These are phyloP conservation scores for Colletotrichum sp. DNA, from an alignment of 2,329 filamentous ascomycete genomes.

Conservation along the genomic window DNA sequence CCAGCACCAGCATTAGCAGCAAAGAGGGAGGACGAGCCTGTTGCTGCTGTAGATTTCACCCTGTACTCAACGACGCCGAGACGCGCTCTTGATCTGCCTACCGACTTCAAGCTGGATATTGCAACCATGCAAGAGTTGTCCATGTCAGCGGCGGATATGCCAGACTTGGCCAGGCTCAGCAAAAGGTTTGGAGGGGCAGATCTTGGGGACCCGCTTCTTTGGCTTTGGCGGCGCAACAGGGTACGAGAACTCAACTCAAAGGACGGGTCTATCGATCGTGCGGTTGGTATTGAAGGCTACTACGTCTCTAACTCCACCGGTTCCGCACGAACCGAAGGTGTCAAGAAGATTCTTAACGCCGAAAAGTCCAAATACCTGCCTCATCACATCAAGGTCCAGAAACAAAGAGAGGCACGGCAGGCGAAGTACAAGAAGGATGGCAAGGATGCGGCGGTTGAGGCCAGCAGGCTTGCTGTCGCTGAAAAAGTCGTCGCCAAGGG, in stretches of 20 bases:
- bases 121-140: conserved; percentile 47
- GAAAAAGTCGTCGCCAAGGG: conserved; percentile 86
- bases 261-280: conserved; percentile 27
- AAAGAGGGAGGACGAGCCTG: conserved; percentile 38
- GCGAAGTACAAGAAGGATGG: conserved; percentile 70
- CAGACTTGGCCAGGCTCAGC: conserved; percentile 53
- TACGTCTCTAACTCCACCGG: conserved; percentile 89
- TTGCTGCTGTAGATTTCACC: conserved; percentile 42
- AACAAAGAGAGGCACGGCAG: conserved; percentile 89
- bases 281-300: conserved; percentile 62
- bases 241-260: conserved; percentile 59
- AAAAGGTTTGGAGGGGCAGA: conserved; percentile 50
- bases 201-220: conserved; percentile 56
- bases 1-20: not conserved
- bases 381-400: conserved; percentile 95
- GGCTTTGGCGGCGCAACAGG: conserved; percentile 62
- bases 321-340: conserved; percentile 87
- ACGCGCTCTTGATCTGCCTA: conserved; percentile 49
- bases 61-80: conserved; percentile 55
- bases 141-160: conserved; percentile 49
- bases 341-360: conserved; percentile 93
- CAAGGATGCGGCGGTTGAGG: conserved; percentile 73
- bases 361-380: conserved; percentile 99
- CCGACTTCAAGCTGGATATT: conserved; percentile 50
- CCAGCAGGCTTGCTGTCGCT: conserved; percentile 71